A percentile compares a stretch with the other conserved stretches of the same genome.
phyloP scores from a whole-genome alignment of 2,329 filamentous ascomycete species.

The Ascochyta rabiei region DNA sequence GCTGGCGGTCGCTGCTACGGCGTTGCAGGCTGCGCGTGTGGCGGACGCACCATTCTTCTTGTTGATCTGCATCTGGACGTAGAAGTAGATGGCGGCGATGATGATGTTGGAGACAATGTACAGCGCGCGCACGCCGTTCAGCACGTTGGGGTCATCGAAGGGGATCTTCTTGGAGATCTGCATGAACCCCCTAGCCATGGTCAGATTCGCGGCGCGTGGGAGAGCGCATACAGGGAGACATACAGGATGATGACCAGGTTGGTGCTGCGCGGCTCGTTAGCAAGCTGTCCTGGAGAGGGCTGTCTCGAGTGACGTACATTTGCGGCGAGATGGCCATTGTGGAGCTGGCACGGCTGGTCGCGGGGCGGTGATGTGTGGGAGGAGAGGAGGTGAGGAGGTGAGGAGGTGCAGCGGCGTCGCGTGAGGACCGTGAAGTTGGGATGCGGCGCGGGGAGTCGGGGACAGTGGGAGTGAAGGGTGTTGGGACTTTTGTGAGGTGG shows the following conservation, averaged over 20 bases:
- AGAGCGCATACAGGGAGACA: constrained; percentile 1
- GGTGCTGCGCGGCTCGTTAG: constrained; percentile 39
- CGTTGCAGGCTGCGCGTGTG: neutral
- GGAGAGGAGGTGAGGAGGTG: neutral
- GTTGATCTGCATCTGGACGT: constrained; percentile 84
- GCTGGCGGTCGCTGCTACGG: neutral
- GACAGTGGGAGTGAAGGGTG: constrained; percentile 21
- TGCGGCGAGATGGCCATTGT: constrained; percentile 48
- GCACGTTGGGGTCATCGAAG: constrained; percentile 82
- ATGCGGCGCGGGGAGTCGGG: constrained; percentile 21
- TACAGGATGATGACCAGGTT: constrained; percentile 49
- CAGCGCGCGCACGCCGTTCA: constrained; percentile 67
- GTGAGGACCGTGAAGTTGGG: constrained; percentile 1
- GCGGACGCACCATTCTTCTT: constrained; percentile 90
- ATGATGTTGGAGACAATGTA: constrained; percentile 78
- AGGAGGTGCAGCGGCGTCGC: constrained; percentile 2
- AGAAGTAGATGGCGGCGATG: constrained; percentile 84
- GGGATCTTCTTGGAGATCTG: constrained; percentile 95
- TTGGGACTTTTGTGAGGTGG: constrained; percentile 33
- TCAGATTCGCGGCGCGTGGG: constrained; percentile 1
- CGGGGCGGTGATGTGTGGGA: neutral
- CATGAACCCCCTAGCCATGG: constrained; percentile 73
- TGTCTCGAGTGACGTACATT: constrained; percentile 33
- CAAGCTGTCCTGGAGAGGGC: constrained; percentile 14
- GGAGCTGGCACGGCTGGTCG: constrained; percentile 8